Base-by-base conservation (phyloP, 2,329 filamentous ascomycete genomes). In the Thermoascus crustaceus region DNA sequence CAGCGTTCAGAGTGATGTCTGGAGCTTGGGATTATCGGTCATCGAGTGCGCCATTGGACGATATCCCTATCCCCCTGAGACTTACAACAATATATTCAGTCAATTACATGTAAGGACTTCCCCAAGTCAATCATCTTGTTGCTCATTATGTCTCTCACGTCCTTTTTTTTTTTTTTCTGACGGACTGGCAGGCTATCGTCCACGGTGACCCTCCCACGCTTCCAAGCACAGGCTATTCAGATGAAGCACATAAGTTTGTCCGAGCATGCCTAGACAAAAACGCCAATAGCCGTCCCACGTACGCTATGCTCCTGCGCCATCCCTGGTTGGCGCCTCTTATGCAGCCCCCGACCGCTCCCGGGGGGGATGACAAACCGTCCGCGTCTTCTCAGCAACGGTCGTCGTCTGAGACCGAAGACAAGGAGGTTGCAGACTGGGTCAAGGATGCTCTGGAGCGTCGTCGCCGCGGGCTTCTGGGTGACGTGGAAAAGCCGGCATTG, bases 61-160 rank as follows among this genome's bases (percentile, higher is more conserved):
- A 49, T 98, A 98, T 60, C 91, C 91, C 1, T 98, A 98, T 53
- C 89, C 91, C 4, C 89, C 91, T 0, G 91, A 98, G 60, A 91
- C 93, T 1, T 96, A 93, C 47, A 91, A 89, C 58, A 96, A 94
- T 54, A 98, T 98, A 48, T 96, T 98, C 69, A 93, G 86, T 53
- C 91, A 98, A 58, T 71, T 98, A 21, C 93, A 83, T 52, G 91
- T 96, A 73, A 79, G 88, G 78, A 16, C 27, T n/a, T n/a, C 9
- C 33, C 21, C 31, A 36, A 13, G 29, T 24, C 14, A 9, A 5
- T 20, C 9, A 20, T 7, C 19, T 32, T 34, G 3, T 25, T n/a
- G 22, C 9, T 19, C 29, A 8, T 33, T 13, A 22, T 16, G 25
- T 6, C 9, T 37, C 18, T 30, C 30, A 23, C 18, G 17, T 21